phyloP scores from a whole-genome alignment of 1,139 yeast genomes.

The Diutina rugosa region DNA sequence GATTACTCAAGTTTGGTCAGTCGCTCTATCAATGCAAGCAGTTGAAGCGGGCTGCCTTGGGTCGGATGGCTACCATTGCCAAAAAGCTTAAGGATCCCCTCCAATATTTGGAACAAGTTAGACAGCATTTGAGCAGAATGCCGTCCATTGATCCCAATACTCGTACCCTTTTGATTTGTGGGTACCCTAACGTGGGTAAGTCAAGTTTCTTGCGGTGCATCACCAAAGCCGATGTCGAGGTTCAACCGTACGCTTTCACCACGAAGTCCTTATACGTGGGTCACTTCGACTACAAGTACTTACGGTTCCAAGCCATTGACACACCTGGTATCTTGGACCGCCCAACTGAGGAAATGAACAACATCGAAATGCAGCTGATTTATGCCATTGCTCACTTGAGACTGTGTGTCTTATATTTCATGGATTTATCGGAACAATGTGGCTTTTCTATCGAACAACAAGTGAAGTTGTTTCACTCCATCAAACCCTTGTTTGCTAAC shows the following conservation, averaged over 20 bases:
- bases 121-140: conserved; percentile 97
- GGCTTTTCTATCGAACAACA: conserved; percentile 96
- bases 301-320: conserved; percentile 96
- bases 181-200: conserved; percentile 98
- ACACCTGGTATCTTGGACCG: conserved; percentile 98
- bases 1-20: conserved; percentile 93
- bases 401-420: conserved; percentile 89
- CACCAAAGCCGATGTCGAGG: conserved; percentile 97
- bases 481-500: conserved; percentile 93
- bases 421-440: conserved; percentile 98
- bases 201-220: conserved; percentile 87
- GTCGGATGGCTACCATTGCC: conserved; percentile 97
- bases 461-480: conserved; percentile 90
- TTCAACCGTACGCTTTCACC: conserved; percentile 97
- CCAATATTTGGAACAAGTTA: conserved; percentile 88
- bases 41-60: conserved; percentile 94
- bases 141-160: conserved; percentile 98
- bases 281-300: conserved; percentile 93
- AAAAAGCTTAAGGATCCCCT: conserved; percentile 93
- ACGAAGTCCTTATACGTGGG: conserved; percentile 93
- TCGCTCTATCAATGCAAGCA: conserved; percentile 97
- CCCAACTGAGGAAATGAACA: conserved; percentile 98
- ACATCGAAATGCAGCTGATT: conserved; percentile 97
- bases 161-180: conserved; percentile 92
- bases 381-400: conserved; percentile 97